A percentile compares a stretch with the other conserved stretches of the same genome.
phyloP scores from a whole-genome alignment of 2,329 filamentous ascomycete genomes.

The Byssochlamys sp. region DNA sequence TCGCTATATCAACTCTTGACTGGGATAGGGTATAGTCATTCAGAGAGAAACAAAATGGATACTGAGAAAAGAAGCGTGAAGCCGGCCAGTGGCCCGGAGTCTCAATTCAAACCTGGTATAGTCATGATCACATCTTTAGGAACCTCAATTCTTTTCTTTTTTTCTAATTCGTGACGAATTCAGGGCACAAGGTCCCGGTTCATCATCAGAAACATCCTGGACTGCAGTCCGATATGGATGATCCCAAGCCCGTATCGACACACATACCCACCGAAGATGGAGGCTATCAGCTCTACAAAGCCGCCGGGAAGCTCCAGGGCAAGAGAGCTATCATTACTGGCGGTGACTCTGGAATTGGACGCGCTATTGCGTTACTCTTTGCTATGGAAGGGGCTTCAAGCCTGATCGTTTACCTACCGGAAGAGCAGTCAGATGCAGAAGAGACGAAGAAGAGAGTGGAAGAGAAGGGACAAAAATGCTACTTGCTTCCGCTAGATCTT shows the following conservation, averaged over 20 bases:
- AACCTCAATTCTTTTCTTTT: no score
- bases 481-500: conserved; percentile 57
- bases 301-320: conserved; percentile 64
- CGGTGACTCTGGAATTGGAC: conserved; percentile 70
- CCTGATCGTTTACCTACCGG: conserved; percentile 62
- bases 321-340: conserved; percentile 73
- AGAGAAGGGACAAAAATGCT: conserved; percentile 55
- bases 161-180: not conserved
- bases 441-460: conserved; percentile 64
- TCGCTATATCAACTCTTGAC: not conserved
- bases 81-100: conserved; percentile 16
- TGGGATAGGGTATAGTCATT: not conserved
- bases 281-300: conserved; percentile 60
- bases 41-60: not conserved
- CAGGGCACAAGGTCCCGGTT: conserved; percentile 44
- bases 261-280: conserved; percentile 59
- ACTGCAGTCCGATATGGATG: conserved; percentile 46
- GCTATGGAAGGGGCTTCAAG: conserved; percentile 71
- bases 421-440: conserved; percentile 67
- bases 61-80: not conserved
- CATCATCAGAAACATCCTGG: conserved; percentile 46
- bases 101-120: conserved; percentile 26
- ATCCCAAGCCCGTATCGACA: conserved; percentile 51
- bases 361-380: conserved; percentile 64
- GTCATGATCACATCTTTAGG: not conserved